A percentile compares a stretch with the other conserved stretches of the same genome.
Conservation (phyloP, 352 stramenopile species). For the Globisporangium heterothallicum region DNA sequence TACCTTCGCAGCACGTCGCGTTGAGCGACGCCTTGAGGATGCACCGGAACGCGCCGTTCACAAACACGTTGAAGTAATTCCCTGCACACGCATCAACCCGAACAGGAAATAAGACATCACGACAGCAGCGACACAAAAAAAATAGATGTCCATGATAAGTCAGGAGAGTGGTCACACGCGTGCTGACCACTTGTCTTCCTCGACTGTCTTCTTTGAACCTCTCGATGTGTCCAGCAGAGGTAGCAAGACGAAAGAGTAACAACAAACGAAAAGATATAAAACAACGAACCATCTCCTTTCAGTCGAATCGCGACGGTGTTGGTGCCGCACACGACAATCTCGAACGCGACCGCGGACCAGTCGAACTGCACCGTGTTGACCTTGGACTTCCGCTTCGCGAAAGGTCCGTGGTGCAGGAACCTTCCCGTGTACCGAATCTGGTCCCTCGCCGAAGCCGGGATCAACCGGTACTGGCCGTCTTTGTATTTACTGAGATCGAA, state of each 20-base stretch:
- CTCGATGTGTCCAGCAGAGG: too few relatives aligned
- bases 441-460: conserved; percentile 63
- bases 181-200: conserved; percentile 16
- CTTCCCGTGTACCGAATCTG: conserved; percentile 71
- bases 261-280: background rate
- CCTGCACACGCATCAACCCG: conserved; percentile 21
- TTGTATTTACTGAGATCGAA: conserved; percentile 79
- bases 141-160: background rate
- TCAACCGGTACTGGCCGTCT: conserved; percentile 56
- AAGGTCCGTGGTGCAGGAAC: conserved; percentile 65
- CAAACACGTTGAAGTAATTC: conserved; percentile 88
- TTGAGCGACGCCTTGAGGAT: conserved; percentile 75
- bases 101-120: background rate
- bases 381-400: conserved; percentile 61
- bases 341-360: conserved; percentile 66
- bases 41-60: conserved; percentile 63
- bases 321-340: conserved; percentile 53
- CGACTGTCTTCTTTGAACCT: background rate
- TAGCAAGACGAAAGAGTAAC: background rate
- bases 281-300: conserved; percentile 68
- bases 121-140: too few relatives aligned
- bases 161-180: conserved; percentile 10
- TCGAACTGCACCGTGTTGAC: conserved; percentile 87
- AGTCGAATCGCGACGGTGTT: conserved; percentile 67
- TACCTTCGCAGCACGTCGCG: conserved; percentile 77